These are phyloP conservation scores for Furcasterigmium furcatum DNA, from an alignment of 2,329 filamentous ascomycete species.

Conservation along the genomic window DNA sequence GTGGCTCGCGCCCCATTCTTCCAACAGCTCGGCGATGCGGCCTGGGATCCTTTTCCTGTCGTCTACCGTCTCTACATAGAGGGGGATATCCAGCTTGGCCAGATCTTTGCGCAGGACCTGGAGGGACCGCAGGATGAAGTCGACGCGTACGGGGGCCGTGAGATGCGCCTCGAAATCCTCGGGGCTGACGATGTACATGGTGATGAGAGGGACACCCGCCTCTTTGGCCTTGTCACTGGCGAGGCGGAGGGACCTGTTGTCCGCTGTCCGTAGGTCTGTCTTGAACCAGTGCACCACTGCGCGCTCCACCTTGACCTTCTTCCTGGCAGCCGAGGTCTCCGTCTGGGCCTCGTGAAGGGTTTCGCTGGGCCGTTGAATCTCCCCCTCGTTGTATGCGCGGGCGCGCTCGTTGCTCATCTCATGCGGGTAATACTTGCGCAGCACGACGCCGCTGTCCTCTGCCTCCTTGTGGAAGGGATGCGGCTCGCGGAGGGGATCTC, in stretches of 20 bases:
- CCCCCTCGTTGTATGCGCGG: slow-evolving; percentile 66
- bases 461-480: slow-evolving; percentile 43
- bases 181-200: slow-evolving; percentile 76
- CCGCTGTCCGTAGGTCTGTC: slow-evolving; percentile 68
- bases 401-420: slow-evolving; percentile 84
- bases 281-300: slow-evolving; percentile 91
- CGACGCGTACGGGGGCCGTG: slow-evolving; percentile 68
- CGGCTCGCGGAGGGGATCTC: slow-evolving; percentile 37
- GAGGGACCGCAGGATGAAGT: slow-evolving; percentile 76
- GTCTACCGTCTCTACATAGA: slow-evolving; percentile 71
- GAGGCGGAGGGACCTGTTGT: slow-evolving; percentile 69
- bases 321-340: slow-evolving; percentile 54
- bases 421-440: slow-evolving; percentile 75
- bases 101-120: slow-evolving; percentile 63
- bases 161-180: slow-evolving; percentile 83
- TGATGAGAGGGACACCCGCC: slow-evolving; percentile 68
- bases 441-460: slow-evolving; percentile 58
- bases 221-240: slow-evolving; percentile 65
- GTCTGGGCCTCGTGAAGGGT: slow-evolving; percentile 57
- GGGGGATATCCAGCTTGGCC: slow-evolving; percentile 68
- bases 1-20: slow-evolving; percentile 71
- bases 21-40: slow-evolving; percentile 62
- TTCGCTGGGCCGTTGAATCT: slow-evolving; percentile 71
- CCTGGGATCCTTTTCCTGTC: slow-evolving; percentile 59
- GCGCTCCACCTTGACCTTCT: slow-evolving; percentile 47